Percentiles rank a stretch among this genome's conserved stretches.
These are phyloP conservation scores for Myriosclerotinia curreyana DNA, from an alignment of 2,329 filamentous ascomycete genomes.

Conservation along the genomic window DNA sequence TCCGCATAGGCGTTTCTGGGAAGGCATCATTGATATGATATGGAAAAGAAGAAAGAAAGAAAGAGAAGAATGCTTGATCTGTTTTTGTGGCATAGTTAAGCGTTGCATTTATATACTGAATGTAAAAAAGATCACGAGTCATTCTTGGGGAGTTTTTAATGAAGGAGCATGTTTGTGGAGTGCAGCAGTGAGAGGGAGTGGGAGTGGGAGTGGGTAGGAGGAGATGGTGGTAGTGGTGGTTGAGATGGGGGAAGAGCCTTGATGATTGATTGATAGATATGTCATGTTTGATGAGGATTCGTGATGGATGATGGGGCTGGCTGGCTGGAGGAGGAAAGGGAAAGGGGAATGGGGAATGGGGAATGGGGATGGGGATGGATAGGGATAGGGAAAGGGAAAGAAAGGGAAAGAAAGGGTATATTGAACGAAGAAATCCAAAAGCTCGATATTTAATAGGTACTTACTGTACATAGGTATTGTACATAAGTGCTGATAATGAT, in stretches of 20 bases:
- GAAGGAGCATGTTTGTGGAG: background rate
- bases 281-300: slow-evolving; percentile 8
- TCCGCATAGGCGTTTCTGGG: background rate
- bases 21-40: background rate
- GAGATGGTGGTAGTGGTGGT: background rate
- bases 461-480: no score
- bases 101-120: slow-evolving; percentile 12
- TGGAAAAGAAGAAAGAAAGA: background rate
- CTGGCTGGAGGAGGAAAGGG: background rate
- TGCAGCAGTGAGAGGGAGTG: no score
- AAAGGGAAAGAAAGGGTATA: background rate
- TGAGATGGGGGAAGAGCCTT: background rate
- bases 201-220: background rate
- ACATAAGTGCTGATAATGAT: background rate
- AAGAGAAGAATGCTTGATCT: background rate
- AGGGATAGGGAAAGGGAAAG: background rate
- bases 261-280: slow-evolving; percentile 12
- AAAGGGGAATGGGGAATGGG: no score
- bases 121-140: slow-evolving; percentile 1
- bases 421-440: background rate
- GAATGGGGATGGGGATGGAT: background rate
- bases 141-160: background rate
- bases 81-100: background rate
- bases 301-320: background rate
- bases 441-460: slow-evolving; percentile 2